phyloP scores from a whole-genome alignment of 2,329 filamentous ascomycete genomes.

The Exophiala alcalophila region DNA sequence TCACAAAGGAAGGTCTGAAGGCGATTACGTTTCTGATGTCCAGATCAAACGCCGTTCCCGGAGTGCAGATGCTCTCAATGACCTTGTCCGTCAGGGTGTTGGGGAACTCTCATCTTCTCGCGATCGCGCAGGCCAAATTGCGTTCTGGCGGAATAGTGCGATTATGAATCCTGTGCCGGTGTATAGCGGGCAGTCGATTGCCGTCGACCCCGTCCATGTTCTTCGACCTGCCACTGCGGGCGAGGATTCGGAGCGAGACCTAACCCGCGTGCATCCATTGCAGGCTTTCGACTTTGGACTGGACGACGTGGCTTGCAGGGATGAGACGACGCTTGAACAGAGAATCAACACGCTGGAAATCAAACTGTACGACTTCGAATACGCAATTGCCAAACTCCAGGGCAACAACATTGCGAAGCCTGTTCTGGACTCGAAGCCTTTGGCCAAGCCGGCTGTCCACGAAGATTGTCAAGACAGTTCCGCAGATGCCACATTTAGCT shows the following conservation, averaged over 20 bases:
- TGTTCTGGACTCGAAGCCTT: constrained; percentile 7
- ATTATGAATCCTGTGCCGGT: constrained; percentile 32
- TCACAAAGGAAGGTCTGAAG: constrained; percentile 9
- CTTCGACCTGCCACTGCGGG: constrained; percentile 5
- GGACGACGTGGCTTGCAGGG: constrained; percentile 32
- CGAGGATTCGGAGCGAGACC: constrained; percentile 12
- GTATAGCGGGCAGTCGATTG: constrained; percentile 24
- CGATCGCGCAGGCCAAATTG: constrained; percentile 41
- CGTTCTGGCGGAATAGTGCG: constrained; percentile 38
- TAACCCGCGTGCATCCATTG: constrained; percentile 17
- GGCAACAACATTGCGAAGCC: constrained; percentile 31
- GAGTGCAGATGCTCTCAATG: constrained; percentile 43
- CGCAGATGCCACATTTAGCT: constrained; percentile 8
- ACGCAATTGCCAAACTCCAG: constrained; percentile 49
- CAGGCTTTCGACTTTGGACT: constrained; percentile 32
- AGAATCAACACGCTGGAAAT: constrained; percentile 50
- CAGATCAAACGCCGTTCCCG: constrained; percentile 43
- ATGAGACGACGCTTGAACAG: constrained; percentile 44
- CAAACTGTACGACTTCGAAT: constrained; percentile 51
- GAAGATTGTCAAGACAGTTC: constrained; percentile 13
- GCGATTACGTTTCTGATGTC: constrained; percentile 20
- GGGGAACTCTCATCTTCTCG: constrained; percentile 41
- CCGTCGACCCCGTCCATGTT: constrained; percentile 19
- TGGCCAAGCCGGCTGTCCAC: constrained; percentile 10
- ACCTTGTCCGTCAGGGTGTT: constrained; percentile 32